Base-by-base conservation (phyloP, 2,329 filamentous ascomycete genomes). In the Penicillium sp. region DNA sequence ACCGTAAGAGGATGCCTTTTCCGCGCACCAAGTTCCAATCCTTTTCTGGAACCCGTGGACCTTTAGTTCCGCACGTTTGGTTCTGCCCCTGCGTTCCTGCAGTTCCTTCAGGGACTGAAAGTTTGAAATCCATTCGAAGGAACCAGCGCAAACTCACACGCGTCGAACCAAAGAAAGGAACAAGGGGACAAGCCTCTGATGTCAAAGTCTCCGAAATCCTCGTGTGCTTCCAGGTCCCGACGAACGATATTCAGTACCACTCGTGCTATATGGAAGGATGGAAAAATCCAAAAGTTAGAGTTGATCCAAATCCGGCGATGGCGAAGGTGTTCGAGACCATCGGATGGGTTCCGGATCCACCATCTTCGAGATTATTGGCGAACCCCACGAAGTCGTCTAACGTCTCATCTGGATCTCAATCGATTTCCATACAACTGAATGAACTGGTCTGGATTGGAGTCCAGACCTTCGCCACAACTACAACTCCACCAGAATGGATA, bases 401-500 rank as follows among this genome's bases (percentile, higher is more conserved):
- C 33, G 31, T 27, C 9, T 39, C 18, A 6, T 15, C 6, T 18
- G 6, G 15, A 7, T 29, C 10, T 29, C 9, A 10, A 37, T 20
- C 3, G 3, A 18, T 3, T 37, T 20, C 15, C 15, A 37, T 23
- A 18, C 8, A 10, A 18, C 8, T 23, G 41, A 23, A 15, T 18
- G 20, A 7, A 2, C 9, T 37, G 7, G 10, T n/a, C 7, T 10
- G 18, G 18, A 6, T 12, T 18, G 8, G 15, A 8, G 25, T 20
- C 15, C 24, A 35, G 3, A n/a, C 23, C 10, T 49, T 49, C 43
- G 44, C 47, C 43, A 50, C 47, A 10, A 41, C 37, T 47, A 44
- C 54, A 50, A 33, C 31, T 28, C n/a, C 38, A 33, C 38, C 42
- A 29, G 29, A 40, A 42, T 31, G 4, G 20, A 51, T 53, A 56